phyloP scores from a whole-genome alignment of 768 basidiomycete genomes.

The Antrodiella citrinella region DNA sequence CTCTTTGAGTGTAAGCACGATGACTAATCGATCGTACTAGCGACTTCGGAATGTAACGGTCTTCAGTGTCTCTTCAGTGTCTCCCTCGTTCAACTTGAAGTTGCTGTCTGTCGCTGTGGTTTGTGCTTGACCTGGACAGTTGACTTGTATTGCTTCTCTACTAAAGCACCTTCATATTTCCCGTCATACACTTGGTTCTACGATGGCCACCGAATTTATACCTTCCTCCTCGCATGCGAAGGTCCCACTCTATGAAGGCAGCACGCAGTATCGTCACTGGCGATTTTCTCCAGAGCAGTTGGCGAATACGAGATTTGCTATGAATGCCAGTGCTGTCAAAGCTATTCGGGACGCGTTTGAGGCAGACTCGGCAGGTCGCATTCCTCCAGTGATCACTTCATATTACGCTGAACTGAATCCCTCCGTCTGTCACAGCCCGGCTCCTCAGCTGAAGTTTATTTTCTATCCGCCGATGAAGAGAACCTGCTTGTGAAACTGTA shows the following conservation, averaged over 20 bases:
- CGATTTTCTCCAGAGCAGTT: constrained; percentile 72
- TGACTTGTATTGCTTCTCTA: no score
- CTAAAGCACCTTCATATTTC: constrained; percentile 6
- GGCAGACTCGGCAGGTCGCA: constrained; percentile 56
- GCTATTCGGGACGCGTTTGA: constrained; percentile 75
- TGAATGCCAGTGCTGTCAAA: constrained; percentile 72
- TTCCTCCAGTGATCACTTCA: not conserved
- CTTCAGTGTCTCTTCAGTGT: no score
- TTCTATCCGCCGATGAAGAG: constrained; percentile 79
- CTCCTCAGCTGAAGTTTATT: constrained; percentile 63
- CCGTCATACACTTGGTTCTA: constrained; percentile 1
- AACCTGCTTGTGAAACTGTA: constrained; percentile 84
- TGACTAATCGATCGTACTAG: no score
- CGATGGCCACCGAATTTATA: not conserved
- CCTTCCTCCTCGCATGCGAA: no score
- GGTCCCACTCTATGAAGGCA: constrained; percentile 58
- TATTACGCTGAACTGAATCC: not conserved
- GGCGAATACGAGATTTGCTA: constrained; percentile 43
- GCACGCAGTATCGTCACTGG: constrained; percentile 85
- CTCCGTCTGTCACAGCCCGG: constrained; percentile 54
- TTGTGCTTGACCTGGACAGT: no score
- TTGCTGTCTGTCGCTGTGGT: no score
- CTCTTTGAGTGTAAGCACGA: no score
- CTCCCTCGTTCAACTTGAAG: no score
- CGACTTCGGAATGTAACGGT: no score